Evolutionary conservation across 2,329 filamentous ascomycete genomes (phyloP), one percentile per base, ranked within the genome.

Genomic region (Colletotrichum viniferum): DNA sequence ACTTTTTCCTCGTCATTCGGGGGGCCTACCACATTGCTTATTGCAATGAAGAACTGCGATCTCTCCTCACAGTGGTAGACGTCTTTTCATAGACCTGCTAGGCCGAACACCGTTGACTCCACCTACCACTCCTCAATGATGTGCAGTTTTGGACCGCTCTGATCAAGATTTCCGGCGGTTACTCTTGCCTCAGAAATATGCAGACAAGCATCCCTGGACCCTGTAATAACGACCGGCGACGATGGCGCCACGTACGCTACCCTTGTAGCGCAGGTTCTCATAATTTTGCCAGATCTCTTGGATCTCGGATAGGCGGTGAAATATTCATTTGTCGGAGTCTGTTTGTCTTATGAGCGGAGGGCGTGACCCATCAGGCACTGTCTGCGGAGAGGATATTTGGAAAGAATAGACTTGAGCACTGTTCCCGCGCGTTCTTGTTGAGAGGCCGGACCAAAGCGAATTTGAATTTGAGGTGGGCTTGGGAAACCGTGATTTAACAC

Each of bases 401-500:
- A 28, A 28, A 8, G 28, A 28, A 28, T 28, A 32, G 30, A 32
- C 30, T 32, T 32, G 30, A 32, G 30, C 30, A 2, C 4, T 2
- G 30, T 5, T 12, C 30, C 30, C 10, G 30, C 10, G 30, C 10
- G 30, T 32, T 32, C 30, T 32, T 32, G 10, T 32, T 32, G 1
- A 32, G 30, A 4, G 4, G 30, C 30, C 30, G 10, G 10, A 32
- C 9, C 18, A 18, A n/a, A 43, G 38, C 18, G 2, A 43, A n/a
- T 8, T 43, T n/a, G 38, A 10, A 9, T 43, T 5, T n/a, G 2
- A 43, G 16, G 2, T 4, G 18, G 38, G 1, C 38, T 43, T 43
- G 4, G 1, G 38, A 43, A 10, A 0, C 38, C 8, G 4, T 43
- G 16, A 5, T 18, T n/a, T 1, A 43, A 8, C 16, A 43, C 1